Conservation (phyloP, 345 rosid species). For the Combretum micranthum region DNA sequence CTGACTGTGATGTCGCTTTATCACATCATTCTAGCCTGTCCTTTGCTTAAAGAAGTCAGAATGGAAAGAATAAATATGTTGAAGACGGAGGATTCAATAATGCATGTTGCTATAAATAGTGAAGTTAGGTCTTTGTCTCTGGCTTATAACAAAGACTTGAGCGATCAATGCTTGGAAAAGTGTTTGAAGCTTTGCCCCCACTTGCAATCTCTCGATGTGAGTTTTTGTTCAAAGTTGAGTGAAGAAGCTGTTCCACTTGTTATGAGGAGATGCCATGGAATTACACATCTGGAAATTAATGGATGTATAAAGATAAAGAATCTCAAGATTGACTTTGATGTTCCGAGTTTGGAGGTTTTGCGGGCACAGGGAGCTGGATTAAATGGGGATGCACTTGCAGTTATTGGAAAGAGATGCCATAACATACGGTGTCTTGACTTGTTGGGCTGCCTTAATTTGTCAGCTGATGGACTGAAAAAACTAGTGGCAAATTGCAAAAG, state of each 20-base stretch:
- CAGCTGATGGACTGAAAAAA: conserved; percentile 43
- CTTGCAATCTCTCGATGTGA: conserved; percentile 37
- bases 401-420: conserved; percentile 43
- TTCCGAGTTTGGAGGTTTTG: conserved; percentile 55
- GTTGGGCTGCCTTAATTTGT: conserved; percentile 45
- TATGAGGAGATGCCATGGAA: conserved; percentile 33
- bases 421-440: conserved; percentile 39
- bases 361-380: conserved; percentile 37
- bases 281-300: conserved; percentile 45
- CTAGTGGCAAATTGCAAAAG: conserved; percentile 37
- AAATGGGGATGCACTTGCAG: conserved; percentile 30
- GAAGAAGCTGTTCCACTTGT: conserved; percentile 41
- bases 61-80: conserved; percentile 64
- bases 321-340: conserved; percentile 33
- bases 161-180: conserved; percentile 41
- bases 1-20: conserved; percentile 48
- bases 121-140: conserved; percentile 37
- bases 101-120: conserved; percentile 20
- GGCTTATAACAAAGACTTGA: conserved; percentile 37
- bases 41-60: conserved; percentile 31
- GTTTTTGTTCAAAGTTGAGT: conserved; percentile 36
- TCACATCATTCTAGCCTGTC: conserved; percentile 33
- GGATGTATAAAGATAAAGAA: conserved; percentile 27
- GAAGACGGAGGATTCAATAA: conserved; percentile 24
- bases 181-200: conserved; percentile 32